A percentile compares a stretch with the other conserved stretches of the same genome.
Evolutionary conservation across 2,329 filamentous ascomycete species (phyloP).

Genomic region (Diaporthe longicolla): DNA sequence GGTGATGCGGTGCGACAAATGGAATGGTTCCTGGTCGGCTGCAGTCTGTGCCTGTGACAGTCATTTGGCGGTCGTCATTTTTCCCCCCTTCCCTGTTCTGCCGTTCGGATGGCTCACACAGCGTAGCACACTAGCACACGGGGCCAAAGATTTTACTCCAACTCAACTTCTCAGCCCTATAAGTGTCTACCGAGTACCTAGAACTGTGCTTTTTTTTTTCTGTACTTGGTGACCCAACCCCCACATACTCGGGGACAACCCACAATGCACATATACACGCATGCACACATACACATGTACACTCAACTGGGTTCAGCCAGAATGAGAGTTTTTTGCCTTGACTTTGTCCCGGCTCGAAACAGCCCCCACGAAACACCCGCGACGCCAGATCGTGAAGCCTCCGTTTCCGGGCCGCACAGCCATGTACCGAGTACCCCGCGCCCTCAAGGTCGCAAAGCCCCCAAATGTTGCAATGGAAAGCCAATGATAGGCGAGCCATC

Average conservation of each 20-base stretch:
- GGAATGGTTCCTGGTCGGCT: slow-evolving; percentile 7
- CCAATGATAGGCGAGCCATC: slow-evolving; percentile 23
- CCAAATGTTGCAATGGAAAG: slow-evolving; percentile 32
- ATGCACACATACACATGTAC: neutral
- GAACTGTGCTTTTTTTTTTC: neutral
- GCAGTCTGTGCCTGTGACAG: slow-evolving; percentile 20
- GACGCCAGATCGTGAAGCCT: neutral
- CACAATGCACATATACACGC: too few relatives aligned
- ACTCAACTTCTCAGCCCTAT: slow-evolving; percentile 19
- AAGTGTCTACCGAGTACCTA: neutral
- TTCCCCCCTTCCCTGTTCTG: neutral
- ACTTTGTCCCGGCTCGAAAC: slow-evolving; percentile 2
- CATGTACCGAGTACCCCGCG: slow-evolving; percentile 27
- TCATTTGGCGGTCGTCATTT: neutral
- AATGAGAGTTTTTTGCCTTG: neutral
- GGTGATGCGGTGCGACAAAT: slow-evolving; percentile 16
- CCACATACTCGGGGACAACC: too few relatives aligned
- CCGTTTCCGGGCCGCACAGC: neutral
- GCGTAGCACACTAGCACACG: neutral
- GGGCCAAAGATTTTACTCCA: slow-evolving; percentile 7
- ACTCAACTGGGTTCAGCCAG: neutral
- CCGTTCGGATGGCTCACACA: neutral
- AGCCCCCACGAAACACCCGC: neutral
- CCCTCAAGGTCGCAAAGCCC: slow-evolving; percentile 19
- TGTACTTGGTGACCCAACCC: neutral